Base-by-base conservation (phyloP, 805 yeast species). In the Ascoidea asiatica region DNA sequence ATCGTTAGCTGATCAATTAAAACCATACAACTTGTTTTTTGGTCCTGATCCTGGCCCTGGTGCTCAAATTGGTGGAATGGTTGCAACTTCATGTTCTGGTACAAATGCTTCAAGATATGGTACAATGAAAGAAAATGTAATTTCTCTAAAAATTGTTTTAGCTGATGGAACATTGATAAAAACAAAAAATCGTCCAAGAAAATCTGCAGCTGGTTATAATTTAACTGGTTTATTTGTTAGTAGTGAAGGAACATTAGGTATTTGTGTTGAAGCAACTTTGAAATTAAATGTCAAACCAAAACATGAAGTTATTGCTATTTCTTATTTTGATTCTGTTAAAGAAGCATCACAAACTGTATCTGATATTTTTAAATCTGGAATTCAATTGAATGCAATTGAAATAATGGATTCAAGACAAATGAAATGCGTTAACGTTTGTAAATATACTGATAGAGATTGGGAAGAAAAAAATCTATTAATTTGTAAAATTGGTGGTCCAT, bases 91-190 rank as follows among this genome's bases (percentile, higher is more conserved):
- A 35, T 81, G 89, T 46, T 80, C 88, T 0, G 92, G 92, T 5
- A 79, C 89, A 2, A 79, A 81, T 53, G 88, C 89, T 21, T 75
- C 79, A 18, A 60, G 84, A 41, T 83, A 81, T 52, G 92, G 92
- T 17, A 83, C 89, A 17, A 80, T 82, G 77, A 75, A 77, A 55
- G 86, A 82, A 56, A 78, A 81, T 56, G 76, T 80, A 1, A 56
- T 81, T 19, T 72, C 73, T 44, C 56, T 81, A 46, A 83, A 85
- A 1, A 82, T 82, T 19, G 90, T 83, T 5, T 60, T 83, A 39
- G 84, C 90, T 7, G 92, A 83, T 60, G 92, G 92, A 2, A 77
- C 87, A 1, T 63, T 83, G 29, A 65, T 83, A 41, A 83, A 80
- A 62, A 83, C 92, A 1, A 75, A 75, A 48, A 75, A 72, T 51